Percentiles rank a stretch among this genome's conserved stretches.
Conservation (phyloP, 2,329 filamentous ascomycete genomes). For the Ophiognomonia clavigignenti-juglandacearum region DNA sequence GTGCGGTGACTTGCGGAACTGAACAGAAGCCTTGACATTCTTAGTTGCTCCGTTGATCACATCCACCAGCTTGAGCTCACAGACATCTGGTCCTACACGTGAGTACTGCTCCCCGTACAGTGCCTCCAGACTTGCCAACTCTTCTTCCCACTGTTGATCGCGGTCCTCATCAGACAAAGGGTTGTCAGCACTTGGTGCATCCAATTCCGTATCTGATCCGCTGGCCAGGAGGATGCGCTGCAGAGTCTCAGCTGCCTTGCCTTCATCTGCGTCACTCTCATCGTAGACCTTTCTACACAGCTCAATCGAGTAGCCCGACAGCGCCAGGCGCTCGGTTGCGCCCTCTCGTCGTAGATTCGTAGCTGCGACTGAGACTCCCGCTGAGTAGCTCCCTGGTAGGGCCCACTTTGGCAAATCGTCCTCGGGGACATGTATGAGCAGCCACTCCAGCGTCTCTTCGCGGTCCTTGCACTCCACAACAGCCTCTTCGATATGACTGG, state of each 20-base stretch:
- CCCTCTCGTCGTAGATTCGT: conserved; percentile 77
- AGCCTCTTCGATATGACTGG: conserved; percentile 84
- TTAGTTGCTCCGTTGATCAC: conserved; percentile 46
- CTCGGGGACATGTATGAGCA: conserved; percentile 93
- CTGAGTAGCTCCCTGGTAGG: conserved; percentile 84
- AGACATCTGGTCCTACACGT: conserved; percentile 56
- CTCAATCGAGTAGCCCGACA: conserved; percentile 80
- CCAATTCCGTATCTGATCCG: conserved; percentile 25
- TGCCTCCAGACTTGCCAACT: conserved; percentile 76
- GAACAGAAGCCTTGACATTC: conserved; percentile 50
- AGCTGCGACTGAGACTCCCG: conserved; percentile 80
- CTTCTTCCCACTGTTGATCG: conserved; percentile 74
- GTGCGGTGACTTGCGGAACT: conserved; percentile 65
- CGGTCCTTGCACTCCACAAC: conserved; percentile 81
- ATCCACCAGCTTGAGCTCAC: conserved; percentile 62
- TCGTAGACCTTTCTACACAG: conserved; percentile 77
- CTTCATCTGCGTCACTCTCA: conserved; percentile 65
- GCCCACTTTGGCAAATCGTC: conserved; percentile 94
- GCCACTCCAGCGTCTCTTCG: conserved; percentile 92
- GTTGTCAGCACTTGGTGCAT: conserved; percentile 18
- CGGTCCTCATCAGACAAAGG: conserved; percentile 27
- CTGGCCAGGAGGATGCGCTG: conserved; percentile 63
- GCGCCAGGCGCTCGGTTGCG: conserved; percentile 73
- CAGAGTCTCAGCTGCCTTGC: conserved; percentile 70
- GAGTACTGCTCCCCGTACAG: conserved; percentile 76